Evolutionary conservation across 164 flowering plant genomes (phyloP).

Genomic region (Vitis rotundifolia): DNA sequence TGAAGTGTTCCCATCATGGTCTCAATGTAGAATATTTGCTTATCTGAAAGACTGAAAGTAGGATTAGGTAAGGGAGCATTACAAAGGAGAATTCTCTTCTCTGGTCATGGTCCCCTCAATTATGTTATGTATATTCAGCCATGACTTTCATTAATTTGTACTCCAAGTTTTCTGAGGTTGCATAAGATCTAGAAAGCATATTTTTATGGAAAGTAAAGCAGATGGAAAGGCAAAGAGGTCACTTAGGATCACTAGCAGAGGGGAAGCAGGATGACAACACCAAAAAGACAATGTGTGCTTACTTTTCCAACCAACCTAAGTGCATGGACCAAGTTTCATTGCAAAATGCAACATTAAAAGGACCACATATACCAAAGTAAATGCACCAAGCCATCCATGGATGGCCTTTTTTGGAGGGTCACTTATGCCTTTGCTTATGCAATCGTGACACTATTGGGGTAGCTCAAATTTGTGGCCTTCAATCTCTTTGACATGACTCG

Average conservation of each 20-base stretch:
- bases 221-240: neutral
- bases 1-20: too few relatives aligned
- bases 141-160: too few relatives aligned
- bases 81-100: too few relatives aligned
- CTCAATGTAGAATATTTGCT: too few relatives aligned
- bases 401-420: neutral
- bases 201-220: too few relatives aligned
- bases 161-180: too few relatives aligned
- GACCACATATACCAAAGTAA: conserved; percentile 13
- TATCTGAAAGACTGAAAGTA: too few relatives aligned
- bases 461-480: neutral
- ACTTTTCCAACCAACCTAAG: conserved; percentile 17
- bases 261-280: neutral
- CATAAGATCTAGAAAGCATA: too few relatives aligned
- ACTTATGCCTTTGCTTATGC: conserved; percentile 7
- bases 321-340: conserved; percentile 18
- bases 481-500: conserved; percentile 6
- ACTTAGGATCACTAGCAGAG: neutral
- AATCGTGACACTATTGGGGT: neutral
- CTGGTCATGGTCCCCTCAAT: too few relatives aligned
- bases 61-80: too few relatives aligned
- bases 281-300: neutral
- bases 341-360: neutral
- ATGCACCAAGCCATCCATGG: neutral
- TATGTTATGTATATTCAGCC: too few relatives aligned